These are phyloP conservation scores for Mortierella sp. DNA, from an alignment of 371 early-diverging fungal genomes.

Conservation along the genomic window DNA sequence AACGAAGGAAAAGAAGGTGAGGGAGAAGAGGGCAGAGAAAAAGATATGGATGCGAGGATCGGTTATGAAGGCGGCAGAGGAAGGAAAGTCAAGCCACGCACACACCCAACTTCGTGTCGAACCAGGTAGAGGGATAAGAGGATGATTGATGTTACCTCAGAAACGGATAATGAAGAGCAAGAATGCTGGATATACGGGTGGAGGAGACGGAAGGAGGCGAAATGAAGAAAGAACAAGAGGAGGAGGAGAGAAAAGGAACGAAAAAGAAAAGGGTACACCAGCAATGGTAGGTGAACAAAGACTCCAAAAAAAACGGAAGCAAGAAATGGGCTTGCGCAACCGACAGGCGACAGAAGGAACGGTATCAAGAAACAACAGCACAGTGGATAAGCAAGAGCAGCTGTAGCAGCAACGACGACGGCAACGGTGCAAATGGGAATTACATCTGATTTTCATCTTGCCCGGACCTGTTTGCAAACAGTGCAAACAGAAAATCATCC, in stretches of 20 bases:
- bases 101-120: not conserved
- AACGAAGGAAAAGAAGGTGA: not conserved
- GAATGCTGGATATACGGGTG: not conserved
- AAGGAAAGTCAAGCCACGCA: not conserved
- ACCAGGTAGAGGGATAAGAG: not conserved
- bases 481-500: constrained; percentile 7
- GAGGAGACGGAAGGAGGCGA: not conserved
- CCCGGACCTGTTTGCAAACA: constrained; percentile 34
- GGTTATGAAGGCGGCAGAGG: not conserved
- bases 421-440: constrained; percentile 7
- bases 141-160: not conserved
- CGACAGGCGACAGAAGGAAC: not conserved
- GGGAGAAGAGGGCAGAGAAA: not conserved
- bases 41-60: not conserved
- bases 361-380: not conserved
- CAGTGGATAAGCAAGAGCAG: too few relatives aligned
- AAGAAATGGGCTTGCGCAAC: not conserved
- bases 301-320: not conserved
- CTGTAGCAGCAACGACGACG: not conserved
- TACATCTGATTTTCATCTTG: constrained; percentile 27
- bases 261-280: not conserved
- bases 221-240: too few relatives aligned
- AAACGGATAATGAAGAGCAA: not conserved
- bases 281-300: not conserved
- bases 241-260: not conserved